Conservation (phyloP, 345 rosid genomes). For the Moricandia moricandioides region DNA sequence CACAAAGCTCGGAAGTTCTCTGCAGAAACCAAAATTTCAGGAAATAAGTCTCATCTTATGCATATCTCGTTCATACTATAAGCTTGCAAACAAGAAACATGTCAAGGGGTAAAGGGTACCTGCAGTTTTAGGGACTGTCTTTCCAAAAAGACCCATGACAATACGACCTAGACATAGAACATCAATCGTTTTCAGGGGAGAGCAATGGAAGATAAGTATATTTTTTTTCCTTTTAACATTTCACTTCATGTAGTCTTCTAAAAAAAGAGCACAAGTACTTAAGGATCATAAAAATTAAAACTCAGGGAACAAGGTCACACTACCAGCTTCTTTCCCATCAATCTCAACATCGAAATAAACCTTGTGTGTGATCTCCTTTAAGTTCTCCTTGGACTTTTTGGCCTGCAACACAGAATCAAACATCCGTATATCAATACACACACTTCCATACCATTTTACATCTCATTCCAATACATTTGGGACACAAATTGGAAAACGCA, state of each 20-base stretch:
- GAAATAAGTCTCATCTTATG: slow-evolving; percentile 1
- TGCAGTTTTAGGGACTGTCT: slow-evolving; percentile 89
- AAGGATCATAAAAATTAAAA: not conserved
- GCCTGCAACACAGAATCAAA: slow-evolving; percentile 53
- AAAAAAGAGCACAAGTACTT: not conserved
- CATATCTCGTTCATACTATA: not conserved
- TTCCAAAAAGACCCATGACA: slow-evolving; percentile 87
- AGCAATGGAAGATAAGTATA: not conserved
- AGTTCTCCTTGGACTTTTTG: slow-evolving; percentile 45
- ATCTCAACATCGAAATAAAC: slow-evolving; percentile 92
- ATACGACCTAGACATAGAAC: slow-evolving; percentile 58
- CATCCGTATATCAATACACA: slow-evolving; percentile 10
- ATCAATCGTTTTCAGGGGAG: slow-evolving; percentile 1
- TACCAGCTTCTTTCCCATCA: slow-evolving; percentile 93
- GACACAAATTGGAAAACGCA: not conserved
- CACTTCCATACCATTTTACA: not conserved
- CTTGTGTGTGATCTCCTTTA: slow-evolving; percentile 80
- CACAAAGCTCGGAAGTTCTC: slow-evolving; percentile 97
- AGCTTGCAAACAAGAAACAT: not conserved
- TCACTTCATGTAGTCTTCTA: not conserved
- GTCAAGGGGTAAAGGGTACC: slow-evolving; percentile 44
- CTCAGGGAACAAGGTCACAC: slow-evolving; percentile 6
- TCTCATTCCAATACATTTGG: not conserved
- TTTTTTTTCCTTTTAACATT: no score
- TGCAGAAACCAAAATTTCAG: slow-evolving; percentile 34